A percentile compares a stretch with the other conserved stretches of the same genome.
These are phyloP conservation scores for Phytopythium cucurbitacearum DNA, from an alignment of 352 stramenopile genomes.

Conservation along the genomic window DNA sequence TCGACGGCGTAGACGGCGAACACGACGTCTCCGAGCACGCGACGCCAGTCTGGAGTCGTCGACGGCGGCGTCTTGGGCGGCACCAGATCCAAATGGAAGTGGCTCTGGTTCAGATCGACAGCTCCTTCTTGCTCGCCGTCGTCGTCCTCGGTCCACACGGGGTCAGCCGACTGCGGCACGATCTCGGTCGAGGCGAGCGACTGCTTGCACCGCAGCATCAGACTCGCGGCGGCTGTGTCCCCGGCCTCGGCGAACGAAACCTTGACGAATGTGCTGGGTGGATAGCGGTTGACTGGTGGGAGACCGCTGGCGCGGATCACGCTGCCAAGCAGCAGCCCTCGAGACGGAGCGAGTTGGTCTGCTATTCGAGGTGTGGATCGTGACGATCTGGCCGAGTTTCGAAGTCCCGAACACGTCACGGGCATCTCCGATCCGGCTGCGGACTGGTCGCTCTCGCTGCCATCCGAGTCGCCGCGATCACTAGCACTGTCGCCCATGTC, in stretches of 20 bases:
- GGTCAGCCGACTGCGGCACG: conserved; percentile 15
- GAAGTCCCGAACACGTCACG: conserved; percentile 23
- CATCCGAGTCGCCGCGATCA: background rate
- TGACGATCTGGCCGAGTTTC: background rate
- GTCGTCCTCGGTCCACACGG: conserved; percentile 45
- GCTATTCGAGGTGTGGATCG: conserved; percentile 1
- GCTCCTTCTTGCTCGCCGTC: background rate
- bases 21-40: conserved; percentile 53
- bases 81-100: conserved; percentile 48
- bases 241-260: conserved; percentile 50
- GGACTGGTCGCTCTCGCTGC: conserved; percentile 36
- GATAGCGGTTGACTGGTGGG: conserved; percentile 8
- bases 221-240: conserved; percentile 10
- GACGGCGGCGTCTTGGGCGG: conserved; percentile 14
- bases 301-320: conserved; percentile 42
- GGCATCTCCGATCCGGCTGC: conserved; percentile 41
- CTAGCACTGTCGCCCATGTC: conserved; percentile 2
- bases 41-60: conserved; percentile 32
- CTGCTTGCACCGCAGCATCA: conserved; percentile 72
- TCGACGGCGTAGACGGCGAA: conserved; percentile 49
- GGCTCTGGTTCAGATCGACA: conserved; percentile 2
- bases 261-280: conserved; percentile 38
- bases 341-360: conserved; percentile 9
- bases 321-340: conserved; percentile 38
- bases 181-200: conserved; percentile 32